Evolutionary conservation across 306 rosid species (phyloP).

Genomic region (Psophocarpus tetragonolobus): DNA sequence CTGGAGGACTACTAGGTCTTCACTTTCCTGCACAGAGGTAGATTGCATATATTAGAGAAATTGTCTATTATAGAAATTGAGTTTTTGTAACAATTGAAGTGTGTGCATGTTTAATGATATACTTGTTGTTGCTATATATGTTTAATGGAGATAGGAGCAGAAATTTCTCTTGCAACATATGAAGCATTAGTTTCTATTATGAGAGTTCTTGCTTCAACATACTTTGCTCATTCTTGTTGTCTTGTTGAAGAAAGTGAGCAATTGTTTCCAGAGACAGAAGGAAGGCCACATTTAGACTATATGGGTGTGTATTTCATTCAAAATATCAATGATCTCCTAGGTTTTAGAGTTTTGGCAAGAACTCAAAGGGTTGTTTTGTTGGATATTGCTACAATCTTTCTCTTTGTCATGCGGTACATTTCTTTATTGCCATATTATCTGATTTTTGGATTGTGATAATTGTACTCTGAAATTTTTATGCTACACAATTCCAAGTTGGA

Average conservation of each 20-base stretch:
- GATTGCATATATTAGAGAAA: constrained; percentile 18
- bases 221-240: constrained; percentile 47
- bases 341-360: constrained; percentile 73
- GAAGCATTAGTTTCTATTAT: constrained; percentile 75
- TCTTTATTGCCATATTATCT: constrained; percentile 12
- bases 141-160: constrained; percentile 68
- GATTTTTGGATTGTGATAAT: constrained; percentile 5
- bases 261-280: constrained; percentile 39
- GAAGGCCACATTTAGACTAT: constrained; percentile 60
- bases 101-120: constrained; percentile 31
- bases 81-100: constrained; percentile 29
- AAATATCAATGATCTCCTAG: constrained; percentile 65
- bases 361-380: constrained; percentile 80
- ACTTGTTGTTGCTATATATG: constrained; percentile 30
- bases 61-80: constrained; percentile 17
- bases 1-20: constrained; percentile 61
- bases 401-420: background rate
- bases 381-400: constrained; percentile 62
- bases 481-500: too few species aligned
- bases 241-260: constrained; percentile 43
- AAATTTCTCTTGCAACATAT: constrained; percentile 82
- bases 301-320: constrained; percentile 61
- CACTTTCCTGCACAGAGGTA: constrained; percentile 75
- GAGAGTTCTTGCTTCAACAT: constrained; percentile 55
- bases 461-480: background rate